Evolutionary conservation across 352 stramenopile species (phyloP), one percentile per base, ranked within the genome.

Genomic region (Pythium aquatile): DNA sequence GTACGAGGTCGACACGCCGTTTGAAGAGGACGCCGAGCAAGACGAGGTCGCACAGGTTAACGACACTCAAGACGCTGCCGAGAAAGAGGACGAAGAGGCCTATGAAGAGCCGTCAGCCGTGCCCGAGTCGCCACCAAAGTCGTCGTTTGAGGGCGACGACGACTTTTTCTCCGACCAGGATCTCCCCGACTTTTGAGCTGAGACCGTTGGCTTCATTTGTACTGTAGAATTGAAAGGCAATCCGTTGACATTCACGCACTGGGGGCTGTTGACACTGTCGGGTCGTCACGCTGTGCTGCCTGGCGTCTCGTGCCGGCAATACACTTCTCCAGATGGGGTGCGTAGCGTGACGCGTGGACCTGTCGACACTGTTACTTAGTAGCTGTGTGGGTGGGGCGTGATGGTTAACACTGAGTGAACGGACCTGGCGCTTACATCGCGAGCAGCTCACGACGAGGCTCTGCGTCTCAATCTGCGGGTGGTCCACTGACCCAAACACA

Each of bases 241-340:
- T 46, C 24, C 29, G 47, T 55, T 55, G 47, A 17, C 46, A 30
- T 51, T 51, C 20, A 51, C 44, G 44, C 44, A 7, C n/a, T 28
- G n/a, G 44, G 29, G 16, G 17, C 16, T 48, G 24, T 13, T 24
- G 33, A 28, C 8, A 1, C 30, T 11, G 53, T 9, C 48, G 66
- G 20, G 14, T 63, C 66, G 5, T 63, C 58, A 4, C 68, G 58
- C 35, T 63, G n/a, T 8, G 58, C 51, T 48, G 59, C 44, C 66
- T 89, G 77, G 10, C 83, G 74, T 49, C 83, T 61, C 16, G 58
- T 82, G 13, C 83, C 81, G 7, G 71, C 80, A 63, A 89, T 79
- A 64, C 83, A 92, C 55, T 92, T 92, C 49, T 90, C 83, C 11
- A 92, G 61, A 63, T 92, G 83, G 20, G 80, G 75, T 13, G 79